These are phyloP conservation scores for Cubamyces sp. DNA, from an alignment of 768 basidiomycete species.

Conservation along the genomic window DNA sequence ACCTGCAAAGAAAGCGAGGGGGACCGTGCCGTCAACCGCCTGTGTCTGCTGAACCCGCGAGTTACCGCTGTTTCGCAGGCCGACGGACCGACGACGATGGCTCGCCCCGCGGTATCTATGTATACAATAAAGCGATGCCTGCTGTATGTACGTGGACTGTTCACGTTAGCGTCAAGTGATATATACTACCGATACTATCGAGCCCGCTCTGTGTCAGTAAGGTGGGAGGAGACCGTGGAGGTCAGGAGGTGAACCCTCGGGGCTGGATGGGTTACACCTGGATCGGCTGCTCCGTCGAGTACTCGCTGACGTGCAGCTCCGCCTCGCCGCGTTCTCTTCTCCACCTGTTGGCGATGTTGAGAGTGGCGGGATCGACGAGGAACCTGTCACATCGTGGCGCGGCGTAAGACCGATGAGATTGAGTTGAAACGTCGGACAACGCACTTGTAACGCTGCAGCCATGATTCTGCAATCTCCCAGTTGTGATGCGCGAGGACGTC, in stretches of 20 bases:
- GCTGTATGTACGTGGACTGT: neutral
- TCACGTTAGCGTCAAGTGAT: neutral
- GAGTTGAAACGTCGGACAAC: neutral
- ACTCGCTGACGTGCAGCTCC: conserved; percentile 41
- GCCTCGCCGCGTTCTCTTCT: conserved; percentile 79
- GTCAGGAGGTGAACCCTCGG: too few relatives aligned
- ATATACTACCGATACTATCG: neutral
- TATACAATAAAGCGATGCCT: conserved; percentile 1
- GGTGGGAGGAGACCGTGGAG: neutral
- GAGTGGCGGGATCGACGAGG: conserved; percentile 72
- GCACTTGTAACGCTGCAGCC: conserved; percentile 83
- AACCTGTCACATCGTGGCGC: conserved; percentile 50
- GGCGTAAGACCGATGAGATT: neutral
- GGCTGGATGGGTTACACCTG: conserved; percentile 10
- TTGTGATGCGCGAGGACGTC: conserved; percentile 88
- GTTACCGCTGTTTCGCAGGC: neutral
- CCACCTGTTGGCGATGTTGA: conserved; percentile 85
- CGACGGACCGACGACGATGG: neutral
- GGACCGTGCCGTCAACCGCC: neutral
- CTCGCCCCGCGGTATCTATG: conserved; percentile 4
- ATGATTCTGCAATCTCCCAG: conserved; percentile 88
- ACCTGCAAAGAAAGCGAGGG: neutral
- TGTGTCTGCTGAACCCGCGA: neutral
- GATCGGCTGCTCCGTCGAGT: conserved; percentile 20
- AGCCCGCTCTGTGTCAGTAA: neutral